Conservation (phyloP, 2,329 filamentous ascomycete genomes). For the Epichloe amarillans region DNA sequence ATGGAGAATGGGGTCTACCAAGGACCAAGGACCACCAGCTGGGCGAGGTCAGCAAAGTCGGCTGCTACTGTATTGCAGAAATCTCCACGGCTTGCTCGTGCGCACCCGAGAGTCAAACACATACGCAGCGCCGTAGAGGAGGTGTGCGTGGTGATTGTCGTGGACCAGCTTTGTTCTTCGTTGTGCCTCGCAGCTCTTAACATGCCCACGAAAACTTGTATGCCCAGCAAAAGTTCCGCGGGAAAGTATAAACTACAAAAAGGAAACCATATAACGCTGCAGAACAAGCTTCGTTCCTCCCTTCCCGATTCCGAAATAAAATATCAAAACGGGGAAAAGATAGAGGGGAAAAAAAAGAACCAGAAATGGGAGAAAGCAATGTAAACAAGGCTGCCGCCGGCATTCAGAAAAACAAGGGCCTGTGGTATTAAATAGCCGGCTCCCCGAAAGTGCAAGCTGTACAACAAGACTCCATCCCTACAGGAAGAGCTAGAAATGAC, state of each 20-base stretch:
- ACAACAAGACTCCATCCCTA: slow-evolving; percentile 12
- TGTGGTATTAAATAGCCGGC: neutral
- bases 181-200: neutral
- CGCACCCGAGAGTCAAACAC: too few relatives aligned
- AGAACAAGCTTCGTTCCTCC: neutral
- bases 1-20: neutral
- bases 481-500: slow-evolving; percentile 9
- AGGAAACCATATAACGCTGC: slow-evolving; percentile 1
- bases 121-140: too few relatives aligned
- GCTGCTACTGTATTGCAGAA: neutral
- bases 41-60: neutral
- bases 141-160: neutral
- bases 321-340: neutral
- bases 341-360: neutral
- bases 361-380: neutral
- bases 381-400: slow-evolving; percentile 2
- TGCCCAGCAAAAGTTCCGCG: neutral
- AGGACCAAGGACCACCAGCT: neutral
- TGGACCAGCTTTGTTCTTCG: neutral
- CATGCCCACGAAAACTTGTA: neutral
- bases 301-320: neutral
- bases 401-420: neutral
- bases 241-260: slow-evolving; percentile 2
- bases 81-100: too few relatives aligned
- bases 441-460: slow-evolving; percentile 9